Evolutionary conservation across 441 rosid species (phyloP).

Genomic region (Pelargonium australe): DNA sequence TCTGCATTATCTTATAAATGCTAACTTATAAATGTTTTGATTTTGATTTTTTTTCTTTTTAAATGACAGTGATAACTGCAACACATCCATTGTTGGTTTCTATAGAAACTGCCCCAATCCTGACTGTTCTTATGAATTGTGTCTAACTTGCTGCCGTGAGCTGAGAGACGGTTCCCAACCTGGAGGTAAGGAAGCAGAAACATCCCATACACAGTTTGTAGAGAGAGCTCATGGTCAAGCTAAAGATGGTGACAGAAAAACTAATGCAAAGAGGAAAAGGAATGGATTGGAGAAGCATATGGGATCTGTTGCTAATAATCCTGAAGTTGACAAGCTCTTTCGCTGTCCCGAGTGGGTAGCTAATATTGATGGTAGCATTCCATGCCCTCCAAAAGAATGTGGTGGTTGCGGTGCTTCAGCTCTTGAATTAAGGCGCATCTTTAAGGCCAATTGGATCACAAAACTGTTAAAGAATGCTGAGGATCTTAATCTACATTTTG

Average conservation of each 20-base stretch:
- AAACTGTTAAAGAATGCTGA: conserved; percentile 31
- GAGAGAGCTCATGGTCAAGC: conserved; percentile 16
- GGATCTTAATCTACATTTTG: conserved; percentile 24
- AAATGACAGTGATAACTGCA: conserved; percentile 37
- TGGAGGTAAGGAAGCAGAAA: conserved; percentile 23
- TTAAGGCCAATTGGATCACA: conserved; percentile 25
- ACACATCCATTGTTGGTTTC: conserved; percentile 34
- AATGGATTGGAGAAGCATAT: conserved; percentile 21
- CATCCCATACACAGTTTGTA: conserved; percentile 21
- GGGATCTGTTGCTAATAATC: conserved; percentile 6
- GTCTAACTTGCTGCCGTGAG: conserved; percentile 37
- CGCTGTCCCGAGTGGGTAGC: conserved; percentile 28
- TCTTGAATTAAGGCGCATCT: conserved; percentile 33
- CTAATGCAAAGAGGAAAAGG: conserved; percentile 17
- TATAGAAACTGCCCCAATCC: conserved; percentile 38
- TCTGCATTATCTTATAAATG: background rate
- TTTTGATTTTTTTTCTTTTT: background rate
- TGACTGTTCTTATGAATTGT: conserved; percentile 37
- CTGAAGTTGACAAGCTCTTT: background rate
- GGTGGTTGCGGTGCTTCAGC: conserved; percentile 40
- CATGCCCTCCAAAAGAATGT: conserved; percentile 36
- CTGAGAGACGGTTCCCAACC: conserved; percentile 28
- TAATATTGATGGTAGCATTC: conserved; percentile 30
- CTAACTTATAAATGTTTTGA: background rate
- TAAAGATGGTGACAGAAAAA: conserved; percentile 17